Evolutionary conservation across 192 early-diverging fungal genomes (phyloP).

Genomic region (Phycomyces nitens): DNA sequence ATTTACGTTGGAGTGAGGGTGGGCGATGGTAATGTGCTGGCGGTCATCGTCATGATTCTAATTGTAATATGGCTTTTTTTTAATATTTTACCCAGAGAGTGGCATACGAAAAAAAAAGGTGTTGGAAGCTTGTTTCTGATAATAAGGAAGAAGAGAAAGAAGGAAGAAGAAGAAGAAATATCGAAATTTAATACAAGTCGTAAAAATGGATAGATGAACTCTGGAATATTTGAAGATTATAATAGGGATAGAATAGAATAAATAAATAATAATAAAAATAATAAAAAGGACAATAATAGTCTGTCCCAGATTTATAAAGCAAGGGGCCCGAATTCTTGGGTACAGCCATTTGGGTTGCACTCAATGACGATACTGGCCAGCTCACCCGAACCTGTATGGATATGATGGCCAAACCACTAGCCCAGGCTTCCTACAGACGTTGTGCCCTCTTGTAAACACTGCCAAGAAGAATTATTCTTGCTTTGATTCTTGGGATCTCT

Average conservation of each 20-base stretch:
- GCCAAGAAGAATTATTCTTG: too few species aligned
- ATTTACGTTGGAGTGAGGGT: background rate
- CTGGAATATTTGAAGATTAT: background rate
- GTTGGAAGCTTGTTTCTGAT: background rate
- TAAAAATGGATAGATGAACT: constrained; percentile 2
- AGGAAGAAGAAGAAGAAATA: background rate
- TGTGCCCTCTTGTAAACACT: too few species aligned
- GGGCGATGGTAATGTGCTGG: background rate
- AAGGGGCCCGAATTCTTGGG: constrained; percentile 3
- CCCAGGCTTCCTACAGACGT: too few species aligned
- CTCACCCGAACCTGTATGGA: background rate
- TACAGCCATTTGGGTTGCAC: background rate
- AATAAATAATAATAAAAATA: too few species aligned
- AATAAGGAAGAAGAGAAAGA: background rate
- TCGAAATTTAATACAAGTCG: background rate
- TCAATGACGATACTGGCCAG: background rate
- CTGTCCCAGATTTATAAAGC: constrained; percentile 1
- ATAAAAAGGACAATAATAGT: background rate
- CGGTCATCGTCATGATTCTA: background rate
- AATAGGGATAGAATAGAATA: too few species aligned
- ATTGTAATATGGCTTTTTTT: too few species aligned
- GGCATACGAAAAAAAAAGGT: too few species aligned
- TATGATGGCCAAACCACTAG: background rate
- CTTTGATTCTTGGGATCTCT: too few species aligned
- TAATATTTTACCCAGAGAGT: too few species aligned